Evolutionary conservation across 108 stramenopile genomes (phyloP), one percentile per base, ranked within the genome.

Genomic region (Stephanodiscus minutulus): DNA sequence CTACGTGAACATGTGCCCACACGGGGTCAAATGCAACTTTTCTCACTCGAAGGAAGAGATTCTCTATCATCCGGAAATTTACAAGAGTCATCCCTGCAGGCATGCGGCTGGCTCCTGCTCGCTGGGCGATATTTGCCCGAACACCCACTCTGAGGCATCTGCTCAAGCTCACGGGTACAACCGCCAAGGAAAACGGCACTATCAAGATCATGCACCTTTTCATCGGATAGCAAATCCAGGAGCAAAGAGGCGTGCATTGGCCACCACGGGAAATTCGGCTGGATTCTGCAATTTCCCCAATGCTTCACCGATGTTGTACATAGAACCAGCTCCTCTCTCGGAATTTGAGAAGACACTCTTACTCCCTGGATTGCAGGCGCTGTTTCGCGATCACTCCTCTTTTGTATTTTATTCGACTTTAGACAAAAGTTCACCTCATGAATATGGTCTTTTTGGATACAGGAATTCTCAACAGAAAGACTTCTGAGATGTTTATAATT

Each of bases 1-100:
- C 44, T 75, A 66, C 44, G 33, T 79, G 36, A 83, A 83, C 22
- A 65, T 60, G 54, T 83, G 82, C 24, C 82, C 82, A 6, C 47
- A 46, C 28, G 83, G 83, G 7, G 65, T 86, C 5, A 21, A 67
- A 17, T 95, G 94, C 67, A 70, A 67, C 25, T 60, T 73, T 60
- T 85, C 94, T 8, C 94, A 95, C 64, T 95, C 94, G 5, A 69
- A 61, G 28, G 94, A 95, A 67, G 94, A 95, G 74, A 85, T 95
- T 49, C 20, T 76, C 10, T 95, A 95, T 54, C 91, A 92, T 70
- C 94, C 91, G 0, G 59, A 66, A 11, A 70, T 61, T 41, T 92
- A 92, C 81, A 95, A 95, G 75, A 77, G 49, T 25, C 72, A 81
- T 21, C 56, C 70, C 6, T 95, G 93, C 74, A 63, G 55, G 22